These are phyloP conservation scores for Lachnum nothofagi DNA, from an alignment of 2,329 filamentous ascomycete species.

Conservation along the genomic window DNA sequence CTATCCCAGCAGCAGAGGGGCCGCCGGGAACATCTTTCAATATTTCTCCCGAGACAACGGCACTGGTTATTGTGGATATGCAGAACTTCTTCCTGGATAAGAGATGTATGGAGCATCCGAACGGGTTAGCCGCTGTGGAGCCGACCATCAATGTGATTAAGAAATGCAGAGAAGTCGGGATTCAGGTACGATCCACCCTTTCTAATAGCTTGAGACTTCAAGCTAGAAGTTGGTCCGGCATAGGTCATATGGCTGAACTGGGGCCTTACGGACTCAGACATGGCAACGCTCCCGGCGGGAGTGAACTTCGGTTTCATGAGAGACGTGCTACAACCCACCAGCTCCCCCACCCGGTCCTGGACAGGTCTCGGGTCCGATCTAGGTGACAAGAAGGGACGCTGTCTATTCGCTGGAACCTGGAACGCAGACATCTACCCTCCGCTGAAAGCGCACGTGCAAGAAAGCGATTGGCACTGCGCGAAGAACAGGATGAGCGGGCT, in stretches of 20 bases:
- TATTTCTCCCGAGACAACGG: slow-evolving; percentile 39
- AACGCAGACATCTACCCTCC: slow-evolving; percentile 49
- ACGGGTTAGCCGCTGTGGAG: slow-evolving; percentile 39
- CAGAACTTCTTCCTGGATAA: slow-evolving; percentile 48
- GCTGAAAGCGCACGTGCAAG: slow-evolving; percentile 37
- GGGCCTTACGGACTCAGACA: slow-evolving; percentile 50
- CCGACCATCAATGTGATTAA: slow-evolving; percentile 39
- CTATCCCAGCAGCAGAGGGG: slow-evolving; percentile 29
- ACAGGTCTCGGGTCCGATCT: slow-evolving; percentile 45
- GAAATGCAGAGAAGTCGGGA: slow-evolving; percentile 44
- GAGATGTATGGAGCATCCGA: slow-evolving; percentile 37
- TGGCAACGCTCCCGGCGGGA: slow-evolving; percentile 45
- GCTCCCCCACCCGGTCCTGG: slow-evolving; percentile 16
- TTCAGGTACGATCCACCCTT: slow-evolving; percentile 34
- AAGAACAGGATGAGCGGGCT: slow-evolving; percentile 57
- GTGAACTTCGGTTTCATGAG: slow-evolving; percentile 45
- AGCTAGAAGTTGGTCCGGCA: not conserved
- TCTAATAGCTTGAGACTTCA: not conserved
- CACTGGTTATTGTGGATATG: slow-evolving; percentile 48
- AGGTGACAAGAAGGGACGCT: slow-evolving; percentile 39
- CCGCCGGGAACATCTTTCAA: slow-evolving; percentile 32
- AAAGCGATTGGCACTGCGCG: slow-evolving; percentile 46
- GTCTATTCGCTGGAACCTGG: slow-evolving; percentile 51
- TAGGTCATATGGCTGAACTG: slow-evolving; percentile 52
- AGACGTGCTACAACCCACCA: slow-evolving; percentile 29